phyloP scores from a whole-genome alignment of 345 rosid species.

The Hevea brasiliensis region DNA sequence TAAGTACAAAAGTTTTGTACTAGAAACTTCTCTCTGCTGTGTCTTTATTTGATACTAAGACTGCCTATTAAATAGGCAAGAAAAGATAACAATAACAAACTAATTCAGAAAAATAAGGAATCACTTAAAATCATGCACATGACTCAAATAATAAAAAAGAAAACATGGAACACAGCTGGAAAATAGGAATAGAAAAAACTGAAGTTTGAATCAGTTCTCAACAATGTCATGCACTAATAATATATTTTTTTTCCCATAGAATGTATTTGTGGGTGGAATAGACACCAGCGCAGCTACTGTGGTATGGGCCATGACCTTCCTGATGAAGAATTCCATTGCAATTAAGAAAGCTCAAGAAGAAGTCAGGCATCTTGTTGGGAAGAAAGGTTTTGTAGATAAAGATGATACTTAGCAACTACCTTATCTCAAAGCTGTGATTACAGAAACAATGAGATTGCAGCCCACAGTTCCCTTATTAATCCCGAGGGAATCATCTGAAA shows the following conservation, averaged over 20 bases:
- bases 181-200: too few species aligned
- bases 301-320: slow-evolving; percentile 47
- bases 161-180: too few species aligned
- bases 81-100: too few species aligned
- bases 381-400: slow-evolving; percentile 34
- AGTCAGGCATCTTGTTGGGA: slow-evolving; percentile 29
- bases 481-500: slow-evolving; percentile 30
- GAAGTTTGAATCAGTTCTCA: too few species aligned
- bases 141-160: too few species aligned
- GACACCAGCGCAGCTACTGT: slow-evolving; percentile 38
- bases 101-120: too few species aligned
- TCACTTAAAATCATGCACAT: too few species aligned
- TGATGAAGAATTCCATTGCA: slow-evolving; percentile 31
- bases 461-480: slow-evolving; percentile 28
- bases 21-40: too few species aligned
- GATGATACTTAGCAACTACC: slow-evolving; percentile 23
- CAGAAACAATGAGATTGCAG: slow-evolving; percentile 13
- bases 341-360: slow-evolving; percentile 46
- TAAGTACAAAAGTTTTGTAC: too few species aligned
- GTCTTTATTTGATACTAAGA: too few species aligned
- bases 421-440: neutral
- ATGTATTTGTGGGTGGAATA: slow-evolving; percentile 45
- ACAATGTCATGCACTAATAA: too few species aligned
- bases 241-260: slow-evolving; percentile 4
- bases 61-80: too few species aligned